These are phyloP conservation scores for Puya raimondii DNA, from an alignment of 176 grass and related monocot genomes.

Conservation along the genomic window DNA sequence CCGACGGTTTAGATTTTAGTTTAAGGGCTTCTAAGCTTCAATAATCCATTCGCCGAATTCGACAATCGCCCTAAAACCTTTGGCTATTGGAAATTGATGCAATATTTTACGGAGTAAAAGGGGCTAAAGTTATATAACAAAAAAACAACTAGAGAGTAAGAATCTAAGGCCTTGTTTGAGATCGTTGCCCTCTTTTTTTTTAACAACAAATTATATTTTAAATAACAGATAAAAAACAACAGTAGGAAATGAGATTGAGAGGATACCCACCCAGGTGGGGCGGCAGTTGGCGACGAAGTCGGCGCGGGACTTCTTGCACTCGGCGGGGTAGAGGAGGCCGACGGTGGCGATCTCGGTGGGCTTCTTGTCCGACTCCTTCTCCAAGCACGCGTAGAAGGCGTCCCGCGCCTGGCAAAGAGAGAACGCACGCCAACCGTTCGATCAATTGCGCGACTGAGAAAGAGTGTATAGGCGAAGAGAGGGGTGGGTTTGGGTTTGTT, in stretches of 20 bases:
- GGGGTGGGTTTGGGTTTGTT: neutral
- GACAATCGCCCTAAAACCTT: too few species aligned
- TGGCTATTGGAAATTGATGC: too few species aligned
- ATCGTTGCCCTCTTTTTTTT: too few species aligned
- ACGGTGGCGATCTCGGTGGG: slow-evolving; percentile 80
- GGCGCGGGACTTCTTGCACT: slow-evolving; percentile 67
- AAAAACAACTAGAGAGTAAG: slow-evolving; percentile 3
- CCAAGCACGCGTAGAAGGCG: slow-evolving; percentile 76
- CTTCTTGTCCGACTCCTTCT: slow-evolving; percentile 72
- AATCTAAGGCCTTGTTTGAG: too few species aligned
- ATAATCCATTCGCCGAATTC: too few species aligned
- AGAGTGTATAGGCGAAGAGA: neutral
- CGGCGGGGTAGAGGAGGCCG: slow-evolving; percentile 63
- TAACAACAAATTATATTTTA: neutral
- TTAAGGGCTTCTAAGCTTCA: too few species aligned
- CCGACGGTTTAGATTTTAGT: too few species aligned
- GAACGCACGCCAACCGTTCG: neutral
- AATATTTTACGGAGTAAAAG: too few species aligned
- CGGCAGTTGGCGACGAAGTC: slow-evolving; percentile 63
- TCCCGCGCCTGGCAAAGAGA: slow-evolving; percentile 45
- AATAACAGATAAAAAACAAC: neutral
- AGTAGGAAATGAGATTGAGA: slow-evolving; percentile 1
- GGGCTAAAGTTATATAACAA: too few species aligned
- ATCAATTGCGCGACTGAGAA: neutral
- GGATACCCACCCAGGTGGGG: slow-evolving; percentile 50